Evolutionary conservation across 768 basidiomycete genomes (phyloP).

Genomic region (Neoboletus brunneissimus): DNA sequence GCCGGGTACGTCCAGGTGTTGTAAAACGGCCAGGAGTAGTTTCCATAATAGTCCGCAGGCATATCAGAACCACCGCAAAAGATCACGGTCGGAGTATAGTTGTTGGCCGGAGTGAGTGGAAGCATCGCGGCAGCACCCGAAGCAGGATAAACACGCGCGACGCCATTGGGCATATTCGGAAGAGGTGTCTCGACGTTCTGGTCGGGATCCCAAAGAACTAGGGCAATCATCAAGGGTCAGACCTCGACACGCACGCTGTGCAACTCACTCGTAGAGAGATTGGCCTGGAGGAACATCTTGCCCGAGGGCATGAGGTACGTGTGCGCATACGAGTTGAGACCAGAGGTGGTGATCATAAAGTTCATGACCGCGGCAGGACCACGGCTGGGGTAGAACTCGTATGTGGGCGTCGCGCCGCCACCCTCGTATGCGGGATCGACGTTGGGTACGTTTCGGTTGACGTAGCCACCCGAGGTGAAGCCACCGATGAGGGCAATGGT

Average conservation of each 20-base stretch:
- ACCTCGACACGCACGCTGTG: background rate
- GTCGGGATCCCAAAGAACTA: slow-evolving; percentile 51
- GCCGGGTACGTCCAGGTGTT: slow-evolving; percentile 74
- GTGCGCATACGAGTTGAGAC: slow-evolving; percentile 75
- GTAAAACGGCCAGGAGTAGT: slow-evolving; percentile 69
- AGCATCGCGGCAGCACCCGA: slow-evolving; percentile 89
- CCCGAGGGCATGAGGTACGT: slow-evolving; percentile 73
- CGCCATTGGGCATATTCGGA: slow-evolving; percentile 68
- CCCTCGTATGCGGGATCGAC: slow-evolving; percentile 58
- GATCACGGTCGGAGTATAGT: slow-evolving; percentile 79
- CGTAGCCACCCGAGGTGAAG: slow-evolving; percentile 69
- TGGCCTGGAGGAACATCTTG: slow-evolving; percentile 76
- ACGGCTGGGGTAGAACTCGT: slow-evolving; percentile 74
- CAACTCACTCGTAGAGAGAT: slow-evolving; percentile 62
- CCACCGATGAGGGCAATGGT: slow-evolving; percentile 77
- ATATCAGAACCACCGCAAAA: slow-evolving; percentile 92
- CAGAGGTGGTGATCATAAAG: slow-evolving; percentile 70
- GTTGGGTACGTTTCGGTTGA: slow-evolving; percentile 71
- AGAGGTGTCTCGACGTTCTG: slow-evolving; percentile 58
- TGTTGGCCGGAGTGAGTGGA: slow-evolving; percentile 85
- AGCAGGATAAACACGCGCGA: slow-evolving; percentile 85
- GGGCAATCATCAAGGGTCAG: background rate
- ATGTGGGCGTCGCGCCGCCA: slow-evolving; percentile 70
- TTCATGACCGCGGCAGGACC: slow-evolving; percentile 49
- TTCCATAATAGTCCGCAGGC: slow-evolving; percentile 67